Conservation (phyloP, 805 yeast genomes). For the Debaryomyces castellii region DNA sequence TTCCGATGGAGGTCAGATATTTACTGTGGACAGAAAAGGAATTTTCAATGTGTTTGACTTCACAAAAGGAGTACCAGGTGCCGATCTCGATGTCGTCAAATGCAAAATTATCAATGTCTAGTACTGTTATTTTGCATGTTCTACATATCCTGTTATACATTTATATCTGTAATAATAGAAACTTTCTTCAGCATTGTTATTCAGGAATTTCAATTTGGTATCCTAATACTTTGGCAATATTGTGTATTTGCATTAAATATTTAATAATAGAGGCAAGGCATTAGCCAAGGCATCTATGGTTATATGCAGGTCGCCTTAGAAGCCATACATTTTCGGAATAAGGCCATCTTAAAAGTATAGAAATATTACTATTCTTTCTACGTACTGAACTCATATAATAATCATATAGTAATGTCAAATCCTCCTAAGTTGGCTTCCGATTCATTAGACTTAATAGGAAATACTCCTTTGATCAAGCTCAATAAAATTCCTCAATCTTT, state of each 20-base stretch:
- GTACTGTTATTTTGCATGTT: no score
- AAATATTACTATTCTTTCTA: neutral
- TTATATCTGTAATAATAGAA: no score
- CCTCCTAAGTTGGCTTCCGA: slow-evolving; percentile 35
- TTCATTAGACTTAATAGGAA: slow-evolving; percentile 76
- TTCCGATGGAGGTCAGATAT: slow-evolving; percentile 76
- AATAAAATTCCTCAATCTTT: slow-evolving; percentile 74
- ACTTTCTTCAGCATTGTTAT: no score
- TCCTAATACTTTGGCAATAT: neutral
- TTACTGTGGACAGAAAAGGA: slow-evolving; percentile 80
- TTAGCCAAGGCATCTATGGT: neutral
- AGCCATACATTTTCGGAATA: neutral
- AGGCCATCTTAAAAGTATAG: neutral
- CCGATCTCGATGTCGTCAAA: slow-evolving; percentile 62
- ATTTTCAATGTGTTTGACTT: slow-evolving; percentile 77
- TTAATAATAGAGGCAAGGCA: neutral
- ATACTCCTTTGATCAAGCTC: slow-evolving; percentile 76
- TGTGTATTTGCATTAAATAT: neutral
- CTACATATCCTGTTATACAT: no score
- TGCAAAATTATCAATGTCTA: slow-evolving; percentile 53
- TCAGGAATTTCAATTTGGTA: no score
- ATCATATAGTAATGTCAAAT: neutral
- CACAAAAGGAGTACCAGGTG: slow-evolving; percentile 77
- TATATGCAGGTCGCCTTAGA: neutral
- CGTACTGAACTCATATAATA: neutral